Evolutionary conservation across 805 yeast species (phyloP).

Genomic region (Torulaspora maleeae): DNA sequence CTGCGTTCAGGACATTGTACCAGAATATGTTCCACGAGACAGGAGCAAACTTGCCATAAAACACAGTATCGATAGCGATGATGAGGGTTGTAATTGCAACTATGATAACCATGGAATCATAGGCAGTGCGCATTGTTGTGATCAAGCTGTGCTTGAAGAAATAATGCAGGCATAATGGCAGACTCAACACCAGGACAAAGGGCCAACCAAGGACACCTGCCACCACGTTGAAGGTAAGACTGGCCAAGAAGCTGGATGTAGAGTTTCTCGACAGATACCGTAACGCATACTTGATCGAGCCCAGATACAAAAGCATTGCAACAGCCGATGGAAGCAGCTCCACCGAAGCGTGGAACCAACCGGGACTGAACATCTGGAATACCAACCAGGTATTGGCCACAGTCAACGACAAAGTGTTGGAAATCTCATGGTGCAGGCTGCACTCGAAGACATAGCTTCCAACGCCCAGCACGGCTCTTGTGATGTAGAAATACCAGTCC

Average conservation of each 20-base stretch:
- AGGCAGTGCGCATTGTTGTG: constrained; percentile 26
- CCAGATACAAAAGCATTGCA: constrained; percentile 49
- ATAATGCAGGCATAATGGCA: constrained; percentile 52
- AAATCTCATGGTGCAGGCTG: constrained; percentile 28
- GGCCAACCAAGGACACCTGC: constrained; percentile 93
- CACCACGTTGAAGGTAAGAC: constrained; percentile 35
- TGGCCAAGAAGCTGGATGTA: constrained; percentile 22
- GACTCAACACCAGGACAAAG: constrained; percentile 59
- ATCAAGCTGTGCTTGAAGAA: constrained; percentile 26
- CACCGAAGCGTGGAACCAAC: constrained; percentile 83
- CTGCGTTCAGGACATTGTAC: constrained; percentile 71
- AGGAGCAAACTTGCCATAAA: constrained; percentile 55
- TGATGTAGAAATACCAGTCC: constrained; percentile 24
- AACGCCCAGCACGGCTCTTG: constrained; percentile 27
- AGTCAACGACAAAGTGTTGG: constrained; percentile 19
- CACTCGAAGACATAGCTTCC: constrained; percentile 43
- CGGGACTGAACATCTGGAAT: constrained; percentile 63
- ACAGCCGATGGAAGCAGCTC: constrained; percentile 81
- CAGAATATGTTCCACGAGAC: constrained; percentile 80
- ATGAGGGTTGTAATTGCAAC: constrained; percentile 16
- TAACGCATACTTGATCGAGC: constrained; percentile 30
- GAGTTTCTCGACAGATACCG: constrained; percentile 28
- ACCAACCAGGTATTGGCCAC: constrained; percentile 58
- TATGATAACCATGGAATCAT: constrained; percentile 25
- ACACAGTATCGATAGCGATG: constrained; percentile 49